These are phyloP conservation scores for Aspergillus affinis DNA, from an alignment of 495 filamentous ascomycete genomes.

Conservation along the genomic window DNA sequence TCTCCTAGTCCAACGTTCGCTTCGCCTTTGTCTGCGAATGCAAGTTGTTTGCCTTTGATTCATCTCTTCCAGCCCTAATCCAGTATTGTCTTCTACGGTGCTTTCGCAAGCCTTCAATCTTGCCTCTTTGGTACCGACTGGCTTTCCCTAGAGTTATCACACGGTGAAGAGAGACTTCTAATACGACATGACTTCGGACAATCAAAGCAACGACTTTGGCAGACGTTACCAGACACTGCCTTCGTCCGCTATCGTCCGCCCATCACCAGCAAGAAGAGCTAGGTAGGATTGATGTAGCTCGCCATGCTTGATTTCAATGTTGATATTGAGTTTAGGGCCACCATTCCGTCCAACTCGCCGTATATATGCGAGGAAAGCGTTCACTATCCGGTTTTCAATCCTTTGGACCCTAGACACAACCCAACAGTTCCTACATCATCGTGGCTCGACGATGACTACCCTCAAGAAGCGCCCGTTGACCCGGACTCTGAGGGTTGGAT, in stretches of 20 bases:
- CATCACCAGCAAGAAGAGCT: slow-evolving; percentile 17
- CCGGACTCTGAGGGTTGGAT: slow-evolving; percentile 26
- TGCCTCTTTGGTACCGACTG: not conserved
- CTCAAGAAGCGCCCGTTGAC: slow-evolving; percentile 15
- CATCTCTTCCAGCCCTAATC: not conserved
- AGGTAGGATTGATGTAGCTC: slow-evolving; percentile 20
- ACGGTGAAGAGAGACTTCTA: not conserved
- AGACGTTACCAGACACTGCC: slow-evolving; percentile 18
- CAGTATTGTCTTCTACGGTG: not conserved
- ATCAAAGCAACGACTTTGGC: slow-evolving; percentile 6
- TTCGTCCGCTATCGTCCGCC: slow-evolving; percentile 21
- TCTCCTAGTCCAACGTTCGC: not conserved
- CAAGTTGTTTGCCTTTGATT: not conserved
- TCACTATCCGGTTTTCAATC: slow-evolving; percentile 41
- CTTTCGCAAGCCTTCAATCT: not conserved
- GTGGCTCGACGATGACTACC: slow-evolving; percentile 14
- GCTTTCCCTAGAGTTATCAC: not conserved
- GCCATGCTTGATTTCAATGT: not conserved
- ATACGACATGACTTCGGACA: slow-evolving; percentile 13
- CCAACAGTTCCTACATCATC: slow-evolving; percentile 14
- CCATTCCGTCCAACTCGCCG: slow-evolving; percentile 12
- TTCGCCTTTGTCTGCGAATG: not conserved
- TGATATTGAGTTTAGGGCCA: slow-evolving; percentile 8
- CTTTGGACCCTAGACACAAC: slow-evolving; percentile 37
- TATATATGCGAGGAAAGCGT: slow-evolving; percentile 33